Conservation (phyloP, 2,329 filamentous ascomycete genomes). For the Clonostachys byssicola region DNA sequence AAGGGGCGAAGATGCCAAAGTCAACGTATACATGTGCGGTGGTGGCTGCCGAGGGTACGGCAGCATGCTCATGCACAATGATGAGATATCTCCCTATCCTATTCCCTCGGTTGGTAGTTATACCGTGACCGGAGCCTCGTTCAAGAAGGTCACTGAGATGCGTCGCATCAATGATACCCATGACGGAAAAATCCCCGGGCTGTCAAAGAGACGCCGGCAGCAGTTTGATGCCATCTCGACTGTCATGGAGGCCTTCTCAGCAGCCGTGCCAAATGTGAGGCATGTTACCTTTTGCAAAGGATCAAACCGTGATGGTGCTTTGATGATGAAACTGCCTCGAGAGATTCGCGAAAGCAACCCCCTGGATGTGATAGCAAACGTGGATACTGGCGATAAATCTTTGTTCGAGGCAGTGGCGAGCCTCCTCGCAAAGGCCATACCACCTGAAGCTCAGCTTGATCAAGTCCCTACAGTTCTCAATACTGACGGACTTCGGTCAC, state of each 20-base stretch:
- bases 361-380: slow-evolving; percentile 34
- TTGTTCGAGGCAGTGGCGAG: slow-evolving; percentile 28
- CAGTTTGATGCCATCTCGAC: slow-evolving; percentile 84
- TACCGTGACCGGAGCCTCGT: slow-evolving; percentile 55
- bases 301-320: slow-evolving; percentile 78
- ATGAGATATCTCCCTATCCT: slow-evolving; percentile 72
- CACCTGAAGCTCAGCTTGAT: slow-evolving; percentile 25
- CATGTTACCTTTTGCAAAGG: slow-evolving; percentile 81
- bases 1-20: slow-evolving; percentile 26
- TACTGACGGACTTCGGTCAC: slow-evolving; percentile 26
- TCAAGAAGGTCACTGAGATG: slow-evolving; percentile 51
- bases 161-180: slow-evolving; percentile 42
- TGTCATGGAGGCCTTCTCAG: slow-evolving; percentile 71
- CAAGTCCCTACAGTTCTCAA: slow-evolving; percentile 32
- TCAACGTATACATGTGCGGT: slow-evolving; percentile 80
- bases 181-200: slow-evolving; percentile 62
- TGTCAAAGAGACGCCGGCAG: slow-evolving; percentile 72
- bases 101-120: slow-evolving; percentile 82
- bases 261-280: slow-evolving; percentile 65
- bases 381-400: slow-evolving; percentile 14
- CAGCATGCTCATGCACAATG: slow-evolving; percentile 79
- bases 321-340: slow-evolving; percentile 66
- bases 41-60: slow-evolving; percentile 91
- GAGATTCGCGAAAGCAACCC: slow-evolving; percentile 62
- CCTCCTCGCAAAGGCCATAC: slow-evolving; percentile 35